Conservation (phyloP, 2,329 filamentous ascomycete species). For the Fusarium sp. region DNA sequence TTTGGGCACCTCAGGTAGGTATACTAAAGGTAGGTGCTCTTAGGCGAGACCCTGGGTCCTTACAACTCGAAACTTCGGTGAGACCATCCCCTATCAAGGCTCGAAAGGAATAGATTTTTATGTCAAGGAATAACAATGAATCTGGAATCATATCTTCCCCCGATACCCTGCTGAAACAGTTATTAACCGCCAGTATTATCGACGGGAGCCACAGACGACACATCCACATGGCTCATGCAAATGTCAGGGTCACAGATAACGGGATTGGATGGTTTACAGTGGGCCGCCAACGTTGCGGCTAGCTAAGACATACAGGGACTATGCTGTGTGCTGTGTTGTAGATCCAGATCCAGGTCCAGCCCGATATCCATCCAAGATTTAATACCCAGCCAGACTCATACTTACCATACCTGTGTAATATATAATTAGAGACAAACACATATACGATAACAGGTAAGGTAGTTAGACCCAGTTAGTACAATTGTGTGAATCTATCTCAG, state of each 20-base stretch:
- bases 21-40: neutral
- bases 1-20: neutral
- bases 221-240: conserved; percentile 31
- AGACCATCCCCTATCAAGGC: conserved; percentile 2
- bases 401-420: neutral
- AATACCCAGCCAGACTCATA: neutral
- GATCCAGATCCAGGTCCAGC: neutral
- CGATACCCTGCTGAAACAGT: conserved; percentile 24
- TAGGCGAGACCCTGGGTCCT: neutral
- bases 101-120: neutral
- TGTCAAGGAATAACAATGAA: conserved; percentile 1
- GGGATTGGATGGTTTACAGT: conserved; percentile 26
- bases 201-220: conserved; percentile 6
- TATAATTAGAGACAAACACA: neutral
- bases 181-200: conserved; percentile 3
- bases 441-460: neutral
- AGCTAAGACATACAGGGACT: conserved; percentile 18
- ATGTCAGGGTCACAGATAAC: conserved; percentile 28
- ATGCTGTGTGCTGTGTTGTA: neutral
- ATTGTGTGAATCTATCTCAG: conserved; percentile 11
- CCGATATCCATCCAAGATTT: neutral
- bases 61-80: conserved; percentile 11
- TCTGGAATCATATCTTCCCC: conserved; percentile 6
- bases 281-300: conserved; percentile 4
- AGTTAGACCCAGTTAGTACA: conserved; percentile 8